These are phyloP conservation scores for Nitzschia putrida DNA, from an alignment of 108 stramenopile genomes.

Conservation along the genomic window DNA sequence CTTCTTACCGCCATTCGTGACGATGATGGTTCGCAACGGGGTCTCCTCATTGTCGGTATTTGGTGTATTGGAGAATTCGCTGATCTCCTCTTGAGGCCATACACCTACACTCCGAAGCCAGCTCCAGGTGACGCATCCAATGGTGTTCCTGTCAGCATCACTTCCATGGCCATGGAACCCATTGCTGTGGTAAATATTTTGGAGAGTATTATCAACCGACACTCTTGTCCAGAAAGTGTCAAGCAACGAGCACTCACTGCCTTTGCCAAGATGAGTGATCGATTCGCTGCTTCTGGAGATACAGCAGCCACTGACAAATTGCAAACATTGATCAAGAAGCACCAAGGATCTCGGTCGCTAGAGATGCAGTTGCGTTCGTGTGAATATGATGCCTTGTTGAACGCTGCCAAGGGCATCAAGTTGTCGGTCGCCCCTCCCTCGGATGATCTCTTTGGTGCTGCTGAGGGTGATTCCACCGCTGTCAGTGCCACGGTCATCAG, in stretches of 20 bases:
- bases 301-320: conserved; percentile 56
- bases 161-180: conserved; percentile 69
- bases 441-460: conserved; percentile 74
- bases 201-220: conserved; percentile 66
- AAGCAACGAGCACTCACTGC: conserved; percentile 86
- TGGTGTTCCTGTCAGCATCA: conserved; percentile 48
- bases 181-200: conserved; percentile 64
- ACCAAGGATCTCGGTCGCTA: conserved; percentile 76
- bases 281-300: conserved; percentile 75
- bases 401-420: conserved; percentile 67
- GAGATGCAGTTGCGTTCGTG: conserved; percentile 94
- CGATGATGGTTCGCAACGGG: conserved; percentile 85
- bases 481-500: conserved; percentile 59
- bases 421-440: conserved; percentile 41
- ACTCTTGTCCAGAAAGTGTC: conserved; percentile 69
- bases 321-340: conserved; percentile 62
- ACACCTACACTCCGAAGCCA: conserved; percentile 63
- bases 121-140: conserved; percentile 18
- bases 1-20: conserved; percentile 85
- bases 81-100: conserved; percentile 67
- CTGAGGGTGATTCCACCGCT: conserved; percentile 36
- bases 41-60: conserved; percentile 87
- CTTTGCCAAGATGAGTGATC: conserved; percentile 86
- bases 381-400: conserved; percentile 89
- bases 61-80: conserved; percentile 96